Conservation (phyloP, 371 early-diverging fungal genomes). For the Entomophthora muscae region DNA sequence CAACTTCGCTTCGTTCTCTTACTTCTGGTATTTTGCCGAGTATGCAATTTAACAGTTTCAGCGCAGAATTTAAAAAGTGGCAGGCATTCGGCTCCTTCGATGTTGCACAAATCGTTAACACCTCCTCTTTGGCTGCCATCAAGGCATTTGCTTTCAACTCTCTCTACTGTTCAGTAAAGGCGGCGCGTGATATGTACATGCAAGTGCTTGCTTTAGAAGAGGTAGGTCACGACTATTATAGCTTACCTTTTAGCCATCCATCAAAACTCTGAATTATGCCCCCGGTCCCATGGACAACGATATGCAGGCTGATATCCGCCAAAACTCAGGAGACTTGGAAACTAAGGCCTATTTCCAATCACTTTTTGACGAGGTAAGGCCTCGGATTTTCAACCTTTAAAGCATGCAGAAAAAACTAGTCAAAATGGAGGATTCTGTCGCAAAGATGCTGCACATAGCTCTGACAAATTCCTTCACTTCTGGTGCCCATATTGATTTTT, state of each 20-base stretch:
- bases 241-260: slow-evolving; percentile 10
- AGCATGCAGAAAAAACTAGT: slow-evolving; percentile 41
- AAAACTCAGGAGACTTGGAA: slow-evolving; percentile 47
- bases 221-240: neutral
- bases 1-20: slow-evolving; percentile 33
- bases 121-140: slow-evolving; percentile 70
- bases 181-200: slow-evolving; percentile 70
- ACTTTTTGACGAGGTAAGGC: slow-evolving; percentile 34
- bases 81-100: neutral
- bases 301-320: slow-evolving; percentile 65
- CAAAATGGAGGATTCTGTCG: slow-evolving; percentile 44
- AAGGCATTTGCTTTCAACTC: slow-evolving; percentile 62
- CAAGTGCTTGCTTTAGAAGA: slow-evolving; percentile 42
- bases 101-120: slow-evolving; percentile 34
- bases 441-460: slow-evolving; percentile 32
- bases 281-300: slow-evolving; percentile 82
- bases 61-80: slow-evolving; percentile 5
- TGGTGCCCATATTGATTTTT: slow-evolving; percentile 71
- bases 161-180: slow-evolving; percentile 70
- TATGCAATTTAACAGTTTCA: slow-evolving; percentile 9
- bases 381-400: slow-evolving; percentile 10
- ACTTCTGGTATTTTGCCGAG: slow-evolving; percentile 22
- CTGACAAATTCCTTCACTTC: slow-evolving; percentile 33
- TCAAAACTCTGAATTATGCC: slow-evolving; percentile 66
- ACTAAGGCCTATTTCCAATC: slow-evolving; percentile 34